Evolutionary conservation across 2,329 filamentous ascomycete species (phyloP).

Genomic region (Hymenoscyphus scutula): DNA sequence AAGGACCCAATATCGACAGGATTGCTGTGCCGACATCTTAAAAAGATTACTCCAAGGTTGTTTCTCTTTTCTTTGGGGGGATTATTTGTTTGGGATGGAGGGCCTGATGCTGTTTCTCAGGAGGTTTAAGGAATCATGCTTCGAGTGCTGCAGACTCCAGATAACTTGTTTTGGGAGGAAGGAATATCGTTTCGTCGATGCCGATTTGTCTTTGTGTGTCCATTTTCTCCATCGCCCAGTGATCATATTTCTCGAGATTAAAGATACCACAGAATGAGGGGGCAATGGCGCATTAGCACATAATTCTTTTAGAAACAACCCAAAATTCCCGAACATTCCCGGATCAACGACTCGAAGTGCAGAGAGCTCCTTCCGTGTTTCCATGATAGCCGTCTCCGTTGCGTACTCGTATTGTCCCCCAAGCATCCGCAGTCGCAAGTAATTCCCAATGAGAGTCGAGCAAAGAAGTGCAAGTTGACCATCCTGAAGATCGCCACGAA

Average conservation of each 20-base stretch:
- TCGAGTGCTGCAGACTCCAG: slow-evolving; percentile 22
- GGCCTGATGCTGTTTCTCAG: slow-evolving; percentile 25
- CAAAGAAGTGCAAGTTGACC: slow-evolving; percentile 27
- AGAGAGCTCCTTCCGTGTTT: slow-evolving; percentile 23
- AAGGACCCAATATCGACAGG: slow-evolving; percentile 52
- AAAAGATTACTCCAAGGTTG: background rate
- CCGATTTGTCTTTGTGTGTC: slow-evolving; percentile 19
- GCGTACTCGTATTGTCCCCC: slow-evolving; percentile 33
- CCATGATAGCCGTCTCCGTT: slow-evolving; percentile 25
- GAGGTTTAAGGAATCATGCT: slow-evolving; percentile 26
- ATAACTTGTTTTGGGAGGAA: slow-evolving; percentile 23
- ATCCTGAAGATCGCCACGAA: slow-evolving; percentile 12
- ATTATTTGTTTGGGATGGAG: slow-evolving; percentile 8
- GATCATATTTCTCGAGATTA: slow-evolving; percentile 33
- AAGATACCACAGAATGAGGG: slow-evolving; percentile 29
- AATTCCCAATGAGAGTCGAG: slow-evolving; percentile 29
- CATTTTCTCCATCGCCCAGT: slow-evolving; percentile 27
- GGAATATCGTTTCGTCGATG: slow-evolving; percentile 22
- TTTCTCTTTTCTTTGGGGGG: background rate
- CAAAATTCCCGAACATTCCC: slow-evolving; percentile 18
- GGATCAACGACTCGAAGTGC: slow-evolving; percentile 21
- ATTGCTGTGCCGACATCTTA: slow-evolving; percentile 47
- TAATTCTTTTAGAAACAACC: slow-evolving; percentile 23
- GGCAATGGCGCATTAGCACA: slow-evolving; percentile 32
- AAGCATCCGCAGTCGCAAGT: slow-evolving; percentile 28